phyloP scores from a whole-genome alignment of 768 basidiomycete species.

The Trametes elegans region DNA sequence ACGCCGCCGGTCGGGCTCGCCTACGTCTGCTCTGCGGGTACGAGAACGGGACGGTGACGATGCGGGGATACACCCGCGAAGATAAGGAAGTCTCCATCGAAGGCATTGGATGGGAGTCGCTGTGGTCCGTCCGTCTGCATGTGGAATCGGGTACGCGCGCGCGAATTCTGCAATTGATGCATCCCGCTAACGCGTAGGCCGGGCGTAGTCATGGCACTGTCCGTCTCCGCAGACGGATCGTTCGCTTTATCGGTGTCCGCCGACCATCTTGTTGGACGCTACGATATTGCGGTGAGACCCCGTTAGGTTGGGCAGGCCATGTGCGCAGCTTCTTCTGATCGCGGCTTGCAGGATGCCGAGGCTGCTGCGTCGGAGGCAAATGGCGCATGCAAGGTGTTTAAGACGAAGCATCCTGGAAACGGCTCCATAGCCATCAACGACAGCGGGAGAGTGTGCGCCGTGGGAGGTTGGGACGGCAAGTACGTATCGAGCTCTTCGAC shows the following conservation, averaged over 20 bases:
- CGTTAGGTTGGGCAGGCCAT: too few relatives aligned
- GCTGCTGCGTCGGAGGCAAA: slow-evolving; percentile 17
- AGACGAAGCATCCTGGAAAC: slow-evolving; percentile 81
- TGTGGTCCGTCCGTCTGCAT: slow-evolving; percentile 70
- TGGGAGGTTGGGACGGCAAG: slow-evolving; percentile 96
- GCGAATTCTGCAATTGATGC: too few relatives aligned
- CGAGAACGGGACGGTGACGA: slow-evolving; percentile 83
- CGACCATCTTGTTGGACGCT: slow-evolving; percentile 73
- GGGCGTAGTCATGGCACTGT: slow-evolving; percentile 79
- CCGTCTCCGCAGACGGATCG: slow-evolving; percentile 53
- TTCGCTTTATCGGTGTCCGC: slow-evolving; percentile 83
- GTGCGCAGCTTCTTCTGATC: too few relatives aligned
- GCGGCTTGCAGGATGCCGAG: slow-evolving; percentile 12
- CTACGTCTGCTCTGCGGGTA: slow-evolving; percentile 73
- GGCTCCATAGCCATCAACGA: slow-evolving; percentile 69
- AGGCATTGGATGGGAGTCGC: slow-evolving; percentile 67
- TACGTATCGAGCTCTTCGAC: slow-evolving; percentile 36
- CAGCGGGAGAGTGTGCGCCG: slow-evolving; percentile 77
- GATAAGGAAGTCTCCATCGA: slow-evolving; percentile 55
- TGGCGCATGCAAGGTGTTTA: slow-evolving; percentile 37
- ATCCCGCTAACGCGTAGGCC: neutral
- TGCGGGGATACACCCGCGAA: slow-evolving; percentile 49
- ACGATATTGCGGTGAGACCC: slow-evolving; percentile 51
- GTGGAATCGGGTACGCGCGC: slow-evolving; percentile 66
- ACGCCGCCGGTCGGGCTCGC: slow-evolving; percentile 30